Conservation (phyloP, 768 basidiomycete species). For the Podaxis rugospora region DNA sequence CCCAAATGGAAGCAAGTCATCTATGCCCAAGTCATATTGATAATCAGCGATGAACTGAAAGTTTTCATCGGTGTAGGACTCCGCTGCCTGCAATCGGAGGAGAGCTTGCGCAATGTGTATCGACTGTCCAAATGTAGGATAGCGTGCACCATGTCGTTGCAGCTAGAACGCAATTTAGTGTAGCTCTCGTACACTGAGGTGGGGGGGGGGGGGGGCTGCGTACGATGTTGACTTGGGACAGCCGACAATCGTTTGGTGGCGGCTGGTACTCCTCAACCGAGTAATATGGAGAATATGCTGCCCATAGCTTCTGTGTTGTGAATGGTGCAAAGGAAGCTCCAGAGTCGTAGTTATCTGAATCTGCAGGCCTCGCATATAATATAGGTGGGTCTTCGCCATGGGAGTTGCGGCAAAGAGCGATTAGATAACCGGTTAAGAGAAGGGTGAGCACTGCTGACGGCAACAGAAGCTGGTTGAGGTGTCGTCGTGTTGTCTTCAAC, state of each 20-base stretch:
- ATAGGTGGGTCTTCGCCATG: neutral
- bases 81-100: constrained; percentile 46
- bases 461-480: neutral
- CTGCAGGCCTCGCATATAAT: neutral
- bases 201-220: neutral
- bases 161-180: constrained; percentile 37
- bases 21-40: constrained; percentile 51
- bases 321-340: constrained; percentile 8
- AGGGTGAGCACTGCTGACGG: neutral
- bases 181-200: neutral
- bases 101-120: constrained; percentile 42
- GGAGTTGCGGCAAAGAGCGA: neutral
- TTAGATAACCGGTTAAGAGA: neutral
- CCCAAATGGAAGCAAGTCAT: constrained; percentile 65
- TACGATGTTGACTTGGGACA: constrained; percentile 47
- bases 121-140: constrained; percentile 53
- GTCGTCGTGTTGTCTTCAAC: neutral
- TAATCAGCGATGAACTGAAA: constrained; percentile 59
- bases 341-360: neutral
- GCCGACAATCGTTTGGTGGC: constrained; percentile 44
- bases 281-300: constrained; percentile 58
- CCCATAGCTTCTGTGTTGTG: constrained; percentile 38
- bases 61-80: constrained; percentile 35
- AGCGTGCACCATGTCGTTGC: constrained; percentile 79
- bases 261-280: constrained; percentile 39